Conservation (phyloP, 2,329 filamentous ascomycete species). For the Ramularia collo-cygni region DNA sequence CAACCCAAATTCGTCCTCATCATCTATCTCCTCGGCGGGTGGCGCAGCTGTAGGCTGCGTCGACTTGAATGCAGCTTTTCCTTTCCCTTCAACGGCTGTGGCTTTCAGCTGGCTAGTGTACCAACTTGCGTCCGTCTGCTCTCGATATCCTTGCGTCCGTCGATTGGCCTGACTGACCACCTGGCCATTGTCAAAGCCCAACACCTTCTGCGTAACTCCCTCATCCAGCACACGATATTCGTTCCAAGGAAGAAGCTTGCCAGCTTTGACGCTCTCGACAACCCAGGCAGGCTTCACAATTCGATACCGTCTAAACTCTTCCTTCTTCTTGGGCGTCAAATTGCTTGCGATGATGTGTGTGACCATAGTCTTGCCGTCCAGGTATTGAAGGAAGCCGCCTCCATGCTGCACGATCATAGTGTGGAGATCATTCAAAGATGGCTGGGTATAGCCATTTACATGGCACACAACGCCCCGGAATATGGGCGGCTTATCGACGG, state of each 20-base stretch:
- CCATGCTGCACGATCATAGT: constrained; percentile 83
- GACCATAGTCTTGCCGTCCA: constrained; percentile 88
- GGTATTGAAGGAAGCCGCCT: constrained; percentile 89
- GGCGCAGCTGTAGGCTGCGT: constrained; percentile 28
- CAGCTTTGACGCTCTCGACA: constrained; percentile 77
- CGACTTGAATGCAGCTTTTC: constrained; percentile 10
- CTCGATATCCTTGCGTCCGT: constrained; percentile 60
- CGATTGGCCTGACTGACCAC: constrained; percentile 61
- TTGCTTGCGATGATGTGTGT: constrained; percentile 89
- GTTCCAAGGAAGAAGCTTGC: constrained; percentile 77
- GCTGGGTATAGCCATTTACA: constrained; percentile 94
- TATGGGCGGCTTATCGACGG: constrained; percentile 67
- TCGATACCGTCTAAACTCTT: constrained; percentile 80
- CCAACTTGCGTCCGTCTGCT: constrained; percentile 76
- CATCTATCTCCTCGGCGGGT: constrained; percentile 26
- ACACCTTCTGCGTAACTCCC: constrained; percentile 70
- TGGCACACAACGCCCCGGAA: constrained; percentile 89
- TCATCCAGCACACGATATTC: constrained; percentile 79
- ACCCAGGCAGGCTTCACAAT: constrained; percentile 96
- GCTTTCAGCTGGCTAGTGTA: constrained; percentile 62
- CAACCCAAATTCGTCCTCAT: constrained; percentile 24
- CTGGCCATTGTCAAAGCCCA: constrained; percentile 57
- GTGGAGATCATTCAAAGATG: constrained; percentile 82
- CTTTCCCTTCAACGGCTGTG: constrained; percentile 2
- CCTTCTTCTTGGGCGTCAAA: constrained; percentile 83